These are phyloP conservation scores for Phialophora expanda DNA, from an alignment of 2,329 filamentous ascomycete genomes.

Conservation along the genomic window DNA sequence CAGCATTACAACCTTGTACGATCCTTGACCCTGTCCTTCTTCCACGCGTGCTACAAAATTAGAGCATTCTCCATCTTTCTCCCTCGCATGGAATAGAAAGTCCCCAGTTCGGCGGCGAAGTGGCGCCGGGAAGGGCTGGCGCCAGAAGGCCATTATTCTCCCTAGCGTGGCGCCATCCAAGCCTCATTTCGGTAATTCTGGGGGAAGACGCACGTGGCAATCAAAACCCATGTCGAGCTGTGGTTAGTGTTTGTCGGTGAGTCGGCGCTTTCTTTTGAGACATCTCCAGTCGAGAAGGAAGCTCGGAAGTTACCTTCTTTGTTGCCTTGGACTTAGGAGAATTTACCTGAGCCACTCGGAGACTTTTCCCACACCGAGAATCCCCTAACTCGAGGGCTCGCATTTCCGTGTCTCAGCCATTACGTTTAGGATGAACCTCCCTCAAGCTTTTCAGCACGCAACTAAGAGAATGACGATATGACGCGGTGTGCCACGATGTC, in stretches of 20 bases:
- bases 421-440: not conserved
- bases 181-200: conserved; percentile 18
- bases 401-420: not conserved
- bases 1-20: not conserved
- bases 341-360: not conserved
- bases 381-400: not conserved
- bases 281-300: conserved; percentile 3
- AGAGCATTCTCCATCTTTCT: not conserved
- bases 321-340: not conserved
- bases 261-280: conserved; percentile 20
- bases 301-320: not conserved
- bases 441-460: not conserved
- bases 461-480: not conserved
- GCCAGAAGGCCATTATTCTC: conserved; percentile 14
- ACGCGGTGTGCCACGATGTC: not conserved
- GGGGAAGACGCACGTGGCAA: conserved; percentile 22
- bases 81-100: not conserved
- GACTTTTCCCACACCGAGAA: not conserved
- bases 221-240: conserved; percentile 23
- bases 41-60: conserved; percentile 2
- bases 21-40: conserved; percentile 11
- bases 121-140: conserved; percentile 12
- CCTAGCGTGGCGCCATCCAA: conserved; percentile 23
- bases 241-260: conserved; percentile 4
- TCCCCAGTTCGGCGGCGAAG: conserved; percentile 4